Evolutionary conservation across 441 rosid species (phyloP).

Genomic region (Macaranga tanarius): DNA sequence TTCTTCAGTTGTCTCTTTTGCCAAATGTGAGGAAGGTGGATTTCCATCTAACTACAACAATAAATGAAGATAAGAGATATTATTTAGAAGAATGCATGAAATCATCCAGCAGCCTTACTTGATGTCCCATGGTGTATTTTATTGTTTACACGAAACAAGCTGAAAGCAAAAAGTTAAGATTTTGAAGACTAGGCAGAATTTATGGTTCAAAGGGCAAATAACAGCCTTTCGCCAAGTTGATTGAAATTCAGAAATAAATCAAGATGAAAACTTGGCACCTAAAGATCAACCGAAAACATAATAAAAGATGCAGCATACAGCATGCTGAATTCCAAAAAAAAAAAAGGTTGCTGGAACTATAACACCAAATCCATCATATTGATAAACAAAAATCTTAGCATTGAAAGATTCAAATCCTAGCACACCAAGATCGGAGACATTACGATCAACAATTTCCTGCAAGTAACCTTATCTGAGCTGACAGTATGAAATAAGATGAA

Average conservation of each 20-base stretch:
- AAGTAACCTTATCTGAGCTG: not conserved
- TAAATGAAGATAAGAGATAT: not conserved
- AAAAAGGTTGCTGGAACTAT: not conserved
- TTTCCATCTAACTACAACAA: conserved; percentile 32
- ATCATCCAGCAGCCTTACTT: not conserved
- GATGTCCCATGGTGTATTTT: not conserved
- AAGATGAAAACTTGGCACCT: not conserved
- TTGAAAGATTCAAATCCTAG: not conserved
- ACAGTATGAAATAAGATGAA: not conserved
- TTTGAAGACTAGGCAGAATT: not conserved
- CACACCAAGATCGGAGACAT: not conserved
- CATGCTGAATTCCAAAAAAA: not conserved
- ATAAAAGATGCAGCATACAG: not conserved
- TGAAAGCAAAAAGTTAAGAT: not conserved
- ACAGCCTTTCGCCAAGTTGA: not conserved
- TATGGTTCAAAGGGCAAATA: too few species aligned
- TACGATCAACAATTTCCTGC: not conserved
- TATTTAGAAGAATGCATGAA: not conserved
- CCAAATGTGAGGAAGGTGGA: conserved; percentile 28
- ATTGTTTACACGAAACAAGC: not conserved
- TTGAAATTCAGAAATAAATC: not conserved
- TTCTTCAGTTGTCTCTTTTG: conserved; percentile 35
- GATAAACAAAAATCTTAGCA: not conserved
- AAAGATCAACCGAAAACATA: not conserved
- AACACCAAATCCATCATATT: not conserved